These are phyloP conservation scores for Crithidia thermophila DNA, from an alignment of 208 protist genomes.

Conservation along the genomic window DNA sequence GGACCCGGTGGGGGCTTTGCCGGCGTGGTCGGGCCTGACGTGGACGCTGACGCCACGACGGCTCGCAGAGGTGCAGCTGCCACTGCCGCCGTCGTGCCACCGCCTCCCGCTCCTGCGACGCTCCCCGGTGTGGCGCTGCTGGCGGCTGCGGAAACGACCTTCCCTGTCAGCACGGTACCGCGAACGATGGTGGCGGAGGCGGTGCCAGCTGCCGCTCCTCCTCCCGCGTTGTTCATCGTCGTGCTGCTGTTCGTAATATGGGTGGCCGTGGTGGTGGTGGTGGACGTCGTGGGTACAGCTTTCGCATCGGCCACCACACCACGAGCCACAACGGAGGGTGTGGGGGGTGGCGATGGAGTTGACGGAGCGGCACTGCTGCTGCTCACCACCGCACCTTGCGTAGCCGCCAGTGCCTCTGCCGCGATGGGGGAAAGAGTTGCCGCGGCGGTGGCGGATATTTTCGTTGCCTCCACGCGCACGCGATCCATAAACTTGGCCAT, in stretches of 20 bases:
- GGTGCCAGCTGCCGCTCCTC: too few species aligned
- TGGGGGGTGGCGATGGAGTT: background rate
- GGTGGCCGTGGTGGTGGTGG: background rate
- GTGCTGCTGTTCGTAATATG: too few species aligned
- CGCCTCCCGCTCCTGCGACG: background rate
- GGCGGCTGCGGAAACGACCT: too few species aligned
- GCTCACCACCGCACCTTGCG: background rate
- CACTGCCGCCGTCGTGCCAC: too few species aligned
- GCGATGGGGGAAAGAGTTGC: slow-evolving; percentile 2
- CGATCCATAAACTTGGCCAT: slow-evolving; percentile 37
- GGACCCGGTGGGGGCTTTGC: background rate
- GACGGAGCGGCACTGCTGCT: background rate
- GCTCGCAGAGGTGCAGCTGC: background rate
- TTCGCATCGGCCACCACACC: slow-evolving; percentile 2
- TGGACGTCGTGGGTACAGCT: background rate
- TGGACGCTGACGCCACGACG: slow-evolving; percentile 7
- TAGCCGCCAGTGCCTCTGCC: slow-evolving; percentile 1
- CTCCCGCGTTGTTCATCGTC: too few species aligned
- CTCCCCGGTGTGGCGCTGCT: background rate
- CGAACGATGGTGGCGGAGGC: slow-evolving; percentile 9
- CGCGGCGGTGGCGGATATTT: slow-evolving; percentile 14
- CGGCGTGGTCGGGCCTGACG: background rate
- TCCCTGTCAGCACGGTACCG: slow-evolving; percentile 20
- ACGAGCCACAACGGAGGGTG: slow-evolving; percentile 6
- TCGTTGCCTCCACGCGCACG: slow-evolving; percentile 41